These are phyloP conservation scores for Mycena metata DNA, from an alignment of 768 basidiomycete species.

Conservation along the genomic window DNA sequence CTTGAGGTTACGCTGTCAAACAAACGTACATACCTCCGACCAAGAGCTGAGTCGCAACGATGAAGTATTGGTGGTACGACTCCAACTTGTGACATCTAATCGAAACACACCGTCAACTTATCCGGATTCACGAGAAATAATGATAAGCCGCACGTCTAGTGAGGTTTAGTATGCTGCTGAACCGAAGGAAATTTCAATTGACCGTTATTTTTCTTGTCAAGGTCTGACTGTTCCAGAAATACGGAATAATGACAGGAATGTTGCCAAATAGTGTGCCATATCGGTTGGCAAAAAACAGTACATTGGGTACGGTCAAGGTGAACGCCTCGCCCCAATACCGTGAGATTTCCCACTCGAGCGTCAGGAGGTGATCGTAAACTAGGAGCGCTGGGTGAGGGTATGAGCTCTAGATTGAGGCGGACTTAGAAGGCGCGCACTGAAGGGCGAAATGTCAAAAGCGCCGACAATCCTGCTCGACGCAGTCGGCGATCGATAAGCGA, in stretches of 20 bases:
- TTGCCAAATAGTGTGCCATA: constrained; percentile 24
- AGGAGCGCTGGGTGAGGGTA: background rate
- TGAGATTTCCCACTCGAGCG: constrained; percentile 25
- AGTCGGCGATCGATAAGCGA: background rate
- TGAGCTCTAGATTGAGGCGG: constrained; percentile 6
- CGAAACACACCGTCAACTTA: constrained; percentile 2
- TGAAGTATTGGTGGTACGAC: constrained; percentile 8
- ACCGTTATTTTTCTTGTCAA: constrained; percentile 3
- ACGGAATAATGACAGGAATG: constrained; percentile 21
- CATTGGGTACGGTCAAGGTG: background rate
- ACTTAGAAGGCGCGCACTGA: background rate
- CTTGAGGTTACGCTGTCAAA: constrained; percentile 8
- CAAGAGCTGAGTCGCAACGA: constrained; percentile 1
- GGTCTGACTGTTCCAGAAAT: constrained; percentile 23
- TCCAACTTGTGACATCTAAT: background rate
- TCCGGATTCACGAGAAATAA: background rate
- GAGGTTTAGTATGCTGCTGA: constrained; percentile 1
- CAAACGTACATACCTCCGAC: constrained; percentile 6
- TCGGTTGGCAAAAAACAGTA: constrained; percentile 25
- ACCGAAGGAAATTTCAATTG: background rate
- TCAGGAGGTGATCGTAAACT: constrained; percentile 23
- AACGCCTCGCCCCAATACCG: constrained; percentile 14
- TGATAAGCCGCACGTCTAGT: constrained; percentile 4
- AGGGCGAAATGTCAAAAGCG: constrained; percentile 4
- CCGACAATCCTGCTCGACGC: background rate